Evolutionary conservation across 306 rosid species (phyloP).

Genomic region (Trichosanthes cucumerina): DNA sequence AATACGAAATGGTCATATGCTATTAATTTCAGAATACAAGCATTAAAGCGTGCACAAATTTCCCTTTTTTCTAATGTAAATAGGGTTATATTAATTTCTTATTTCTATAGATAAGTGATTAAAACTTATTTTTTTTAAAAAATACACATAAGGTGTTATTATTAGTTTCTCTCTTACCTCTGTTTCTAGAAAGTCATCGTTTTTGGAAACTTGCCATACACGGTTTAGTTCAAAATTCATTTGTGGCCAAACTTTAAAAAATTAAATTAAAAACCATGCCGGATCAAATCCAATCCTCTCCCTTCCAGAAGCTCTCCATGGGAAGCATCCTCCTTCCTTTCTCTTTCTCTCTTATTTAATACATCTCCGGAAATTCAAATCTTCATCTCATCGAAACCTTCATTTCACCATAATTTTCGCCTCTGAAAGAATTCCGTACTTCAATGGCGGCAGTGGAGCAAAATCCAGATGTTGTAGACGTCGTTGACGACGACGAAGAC

Average conservation of each 20-base stretch:
- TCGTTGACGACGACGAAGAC: slow-evolving; percentile 17
- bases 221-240: neutral
- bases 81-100: too few relatives aligned
- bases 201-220: neutral
- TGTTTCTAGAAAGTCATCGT: neutral
- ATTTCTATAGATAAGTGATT: too few relatives aligned
- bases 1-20: too few relatives aligned
- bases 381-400: neutral
- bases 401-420: neutral
- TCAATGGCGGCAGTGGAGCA: slow-evolving; percentile 12
- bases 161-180: neutral
- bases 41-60: too few relatives aligned
- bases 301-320: neutral
- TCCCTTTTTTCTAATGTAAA: too few relatives aligned
- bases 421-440: neutral
- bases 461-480: neutral
- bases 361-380: neutral
- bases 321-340: neutral
- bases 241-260: neutral
- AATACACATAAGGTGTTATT: too few relatives aligned
- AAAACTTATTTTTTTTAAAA: too few relatives aligned
- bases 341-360: neutral
- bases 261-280: neutral
- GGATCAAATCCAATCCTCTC: neutral
- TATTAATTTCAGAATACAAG: too few relatives aligned